Conservation (phyloP, 2,329 filamentous ascomycete genomes). For the Ceratocystis lukuohia region DNA sequence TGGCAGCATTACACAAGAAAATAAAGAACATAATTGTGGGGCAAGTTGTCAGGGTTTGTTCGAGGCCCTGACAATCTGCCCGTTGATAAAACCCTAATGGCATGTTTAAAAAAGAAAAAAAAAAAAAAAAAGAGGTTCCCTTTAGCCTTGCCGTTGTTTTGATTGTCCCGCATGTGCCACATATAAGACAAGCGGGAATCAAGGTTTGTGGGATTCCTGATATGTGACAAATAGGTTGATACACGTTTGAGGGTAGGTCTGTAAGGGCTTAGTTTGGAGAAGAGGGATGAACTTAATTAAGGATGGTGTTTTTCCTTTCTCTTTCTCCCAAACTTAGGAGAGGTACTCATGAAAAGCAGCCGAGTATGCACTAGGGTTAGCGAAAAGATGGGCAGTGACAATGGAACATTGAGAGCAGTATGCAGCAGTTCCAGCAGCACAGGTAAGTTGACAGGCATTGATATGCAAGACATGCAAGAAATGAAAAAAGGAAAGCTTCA, state of each 20-base stretch:
- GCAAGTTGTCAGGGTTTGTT: not conserved
- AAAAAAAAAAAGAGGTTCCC: too few species aligned
- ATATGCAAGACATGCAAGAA: not conserved
- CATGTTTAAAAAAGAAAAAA: too few species aligned
- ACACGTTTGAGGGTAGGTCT: not conserved
- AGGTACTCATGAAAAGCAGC: too few species aligned
- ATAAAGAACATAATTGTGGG: not conserved
- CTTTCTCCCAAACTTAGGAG: not conserved
- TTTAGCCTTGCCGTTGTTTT: not conserved
- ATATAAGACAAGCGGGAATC: not conserved
- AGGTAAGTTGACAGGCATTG: not conserved
- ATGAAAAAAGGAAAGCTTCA: not conserved
- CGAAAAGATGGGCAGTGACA: not conserved
- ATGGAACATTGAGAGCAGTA: not conserved
- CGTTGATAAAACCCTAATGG: too few species aligned
- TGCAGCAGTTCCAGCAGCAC: not conserved
- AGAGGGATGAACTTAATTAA: not conserved
- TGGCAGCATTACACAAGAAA: not conserved
- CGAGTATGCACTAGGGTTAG: too few species aligned
- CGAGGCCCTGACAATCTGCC: not conserved
- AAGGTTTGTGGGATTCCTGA: not conserved
- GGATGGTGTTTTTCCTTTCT: not conserved
- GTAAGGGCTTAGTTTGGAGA: not conserved
- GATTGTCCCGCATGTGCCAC: conserved; percentile 1
- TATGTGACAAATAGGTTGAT: not conserved